Evolutionary conservation across 148 eudicot species (phyloP).

Genomic region (Nyssa sinensis): DNA sequence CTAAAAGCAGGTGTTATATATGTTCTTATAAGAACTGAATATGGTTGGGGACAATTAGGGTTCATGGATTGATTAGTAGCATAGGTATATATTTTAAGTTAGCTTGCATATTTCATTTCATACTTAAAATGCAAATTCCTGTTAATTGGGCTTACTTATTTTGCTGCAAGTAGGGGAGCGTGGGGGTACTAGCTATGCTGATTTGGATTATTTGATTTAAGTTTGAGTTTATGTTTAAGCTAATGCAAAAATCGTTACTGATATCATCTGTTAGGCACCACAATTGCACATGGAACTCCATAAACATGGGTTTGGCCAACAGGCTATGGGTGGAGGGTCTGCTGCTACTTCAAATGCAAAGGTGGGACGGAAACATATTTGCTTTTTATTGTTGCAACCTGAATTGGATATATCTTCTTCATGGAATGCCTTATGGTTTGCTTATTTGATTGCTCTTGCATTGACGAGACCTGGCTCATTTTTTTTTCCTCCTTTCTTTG

Average conservation of each 20-base stretch:
- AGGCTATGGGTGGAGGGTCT: slow-evolving; percentile 23
- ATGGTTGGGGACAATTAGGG: background rate
- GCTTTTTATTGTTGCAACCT: background rate
- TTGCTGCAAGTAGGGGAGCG: too few relatives aligned
- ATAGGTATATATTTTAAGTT: background rate
- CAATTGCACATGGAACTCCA: slow-evolving; percentile 41
- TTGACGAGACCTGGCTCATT: background rate
- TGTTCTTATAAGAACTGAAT: background rate
- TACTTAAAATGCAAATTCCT: background rate
- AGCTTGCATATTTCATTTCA: background rate
- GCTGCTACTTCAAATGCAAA: slow-evolving; percentile 23
- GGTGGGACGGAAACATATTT: slow-evolving; percentile 17
- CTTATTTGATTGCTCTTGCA: background rate
- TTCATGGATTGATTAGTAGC: background rate
- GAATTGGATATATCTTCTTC: background rate
- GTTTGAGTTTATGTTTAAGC: background rate
- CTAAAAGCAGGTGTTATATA: background rate
- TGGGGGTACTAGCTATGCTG: background rate
- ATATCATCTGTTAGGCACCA: slow-evolving; percentile 27
- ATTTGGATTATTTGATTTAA: background rate
- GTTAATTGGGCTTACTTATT: background rate
- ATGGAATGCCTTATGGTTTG: background rate
- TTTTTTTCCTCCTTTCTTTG: too few relatives aligned
- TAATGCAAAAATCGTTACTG: background rate
- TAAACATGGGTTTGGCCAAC: slow-evolving; percentile 21